phyloP scores from a whole-genome alignment of 2,329 filamentous ascomycete species.

The Huntiella abstrusa region DNA sequence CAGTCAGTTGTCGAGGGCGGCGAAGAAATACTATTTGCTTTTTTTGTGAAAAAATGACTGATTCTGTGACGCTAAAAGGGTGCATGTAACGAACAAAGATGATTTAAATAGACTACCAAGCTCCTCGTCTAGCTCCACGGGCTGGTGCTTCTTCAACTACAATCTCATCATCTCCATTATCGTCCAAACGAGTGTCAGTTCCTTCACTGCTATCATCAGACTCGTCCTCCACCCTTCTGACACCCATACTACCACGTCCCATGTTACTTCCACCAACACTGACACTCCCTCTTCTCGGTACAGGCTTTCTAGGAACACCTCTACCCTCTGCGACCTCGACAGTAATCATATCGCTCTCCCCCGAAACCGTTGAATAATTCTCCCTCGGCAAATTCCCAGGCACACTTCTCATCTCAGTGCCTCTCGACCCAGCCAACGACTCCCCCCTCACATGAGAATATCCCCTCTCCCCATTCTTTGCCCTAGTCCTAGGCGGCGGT shows the following conservation, averaged over 20 bases:
- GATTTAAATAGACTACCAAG: constrained; percentile 4
- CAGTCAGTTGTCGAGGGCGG: no score
- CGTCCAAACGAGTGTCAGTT: neutral
- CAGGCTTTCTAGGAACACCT: constrained; percentile 2
- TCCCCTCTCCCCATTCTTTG: neutral
- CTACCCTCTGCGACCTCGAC: constrained; percentile 1
- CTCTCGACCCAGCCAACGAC: neutral
- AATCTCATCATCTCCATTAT: constrained; percentile 2
- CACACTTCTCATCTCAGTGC: no score
- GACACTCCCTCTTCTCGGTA: neutral
- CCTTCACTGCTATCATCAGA: neutral
- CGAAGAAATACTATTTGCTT: no score
- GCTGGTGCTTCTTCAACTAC: constrained; percentile 3
- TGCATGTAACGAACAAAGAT: neutral
- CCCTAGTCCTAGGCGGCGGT: neutral
- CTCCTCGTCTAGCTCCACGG: constrained; percentile 3
- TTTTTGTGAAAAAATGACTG: no score
- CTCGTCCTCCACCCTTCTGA: neutral
- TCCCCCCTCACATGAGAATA: constrained; percentile 1
- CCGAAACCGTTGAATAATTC: no score
- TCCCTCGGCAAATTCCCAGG: no score
- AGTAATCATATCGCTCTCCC: constrained; percentile 3
- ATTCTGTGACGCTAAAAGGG: no score
- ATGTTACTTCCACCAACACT: no score
- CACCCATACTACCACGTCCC: neutral